Percentiles rank a stretch among this genome's conserved stretches.
phyloP scores from a whole-genome alignment of 164 flowering plant genomes.

The Magnolia kwangsiensis region DNA sequence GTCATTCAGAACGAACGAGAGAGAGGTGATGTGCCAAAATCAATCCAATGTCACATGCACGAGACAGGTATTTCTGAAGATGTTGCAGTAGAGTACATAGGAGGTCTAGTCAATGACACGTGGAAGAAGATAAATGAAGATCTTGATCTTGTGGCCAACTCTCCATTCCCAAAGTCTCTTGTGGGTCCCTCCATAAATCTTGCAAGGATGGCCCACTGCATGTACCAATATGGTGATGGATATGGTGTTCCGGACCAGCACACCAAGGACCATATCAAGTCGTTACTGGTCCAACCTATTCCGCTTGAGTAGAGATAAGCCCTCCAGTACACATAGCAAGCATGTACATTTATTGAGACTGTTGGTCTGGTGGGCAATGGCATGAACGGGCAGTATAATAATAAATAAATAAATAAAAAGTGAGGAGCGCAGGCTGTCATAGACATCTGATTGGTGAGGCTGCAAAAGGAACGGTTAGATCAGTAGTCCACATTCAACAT shows the following conservation, averaged over 20 bases:
- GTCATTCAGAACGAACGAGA: neutral
- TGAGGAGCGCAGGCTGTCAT: too few species aligned
- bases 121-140: constrained; percentile 2
- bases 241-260: constrained; percentile 32
- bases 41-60: constrained; percentile 4
- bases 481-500: too few species aligned
- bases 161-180: constrained; percentile 21
- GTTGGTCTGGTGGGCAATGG: too few species aligned
- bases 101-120: neutral
- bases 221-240: constrained; percentile 38
- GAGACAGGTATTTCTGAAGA: neutral
- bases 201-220: constrained; percentile 30
- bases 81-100: neutral
- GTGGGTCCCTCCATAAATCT: constrained; percentile 21
- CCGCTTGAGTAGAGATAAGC: too few species aligned
- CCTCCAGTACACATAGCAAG: too few species aligned
- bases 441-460: too few species aligned
- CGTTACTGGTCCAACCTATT: constrained; percentile 16
- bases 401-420: too few species aligned
- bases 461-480: too few species aligned
- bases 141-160: neutral
- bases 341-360: too few species aligned
- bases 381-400: too few species aligned
- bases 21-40: constrained; percentile 4
- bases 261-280: constrained; percentile 1